Evolutionary conservation across 352 stramenopile genomes (phyloP), one percentile per base, ranked within the genome.

Genomic region (Lagenidium giganteum): DNA sequence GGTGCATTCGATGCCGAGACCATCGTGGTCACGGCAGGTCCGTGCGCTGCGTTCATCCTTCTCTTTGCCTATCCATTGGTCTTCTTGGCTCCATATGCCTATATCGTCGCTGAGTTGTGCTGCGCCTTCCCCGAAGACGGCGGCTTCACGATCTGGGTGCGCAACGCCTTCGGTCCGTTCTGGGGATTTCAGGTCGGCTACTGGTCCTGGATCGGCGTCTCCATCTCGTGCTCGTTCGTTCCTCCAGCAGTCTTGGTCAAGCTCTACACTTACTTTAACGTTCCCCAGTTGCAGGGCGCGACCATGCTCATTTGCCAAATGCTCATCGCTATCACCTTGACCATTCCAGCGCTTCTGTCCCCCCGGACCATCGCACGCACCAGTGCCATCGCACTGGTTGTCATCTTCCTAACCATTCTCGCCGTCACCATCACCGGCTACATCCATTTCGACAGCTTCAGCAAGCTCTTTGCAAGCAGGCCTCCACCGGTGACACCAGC

Each of bases 41-140:
- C 61, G 26, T 71, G 88, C 17, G 24, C 85, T 44, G 70, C 80
- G 2, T 55, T 98, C 25, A 36, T 94, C 4, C 74, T 86, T 6
- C 84, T 95, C 43, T 24, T 78, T 6, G 12, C 96, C 7, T 77
- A 96, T 22, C 86, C 87, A 5, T 63, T 97, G 6, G 37, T 96
- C 12, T 96, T 88, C 74, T 83, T 65, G 1, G 28, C 96, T 2
- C 89, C 87, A n/a, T 90, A 96, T 57, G 84, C 71, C 6, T 63
- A 96, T 32, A 82, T 98, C 27, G 92, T 93, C 7, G 76, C 87
- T 7, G 89, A 97, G 64, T 61, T 98, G 14, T 86, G 77, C 17
- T 80, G 79, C 0, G 67, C 87, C 5, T 96, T 96, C 59, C 87
- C 84, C 1, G 84, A 96, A 14, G 61, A 78, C 24, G 66, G 60